Evolutionary conservation across 108 stramenopile genomes (phyloP).

Genomic region (Parietichytrium sp.): DNA sequence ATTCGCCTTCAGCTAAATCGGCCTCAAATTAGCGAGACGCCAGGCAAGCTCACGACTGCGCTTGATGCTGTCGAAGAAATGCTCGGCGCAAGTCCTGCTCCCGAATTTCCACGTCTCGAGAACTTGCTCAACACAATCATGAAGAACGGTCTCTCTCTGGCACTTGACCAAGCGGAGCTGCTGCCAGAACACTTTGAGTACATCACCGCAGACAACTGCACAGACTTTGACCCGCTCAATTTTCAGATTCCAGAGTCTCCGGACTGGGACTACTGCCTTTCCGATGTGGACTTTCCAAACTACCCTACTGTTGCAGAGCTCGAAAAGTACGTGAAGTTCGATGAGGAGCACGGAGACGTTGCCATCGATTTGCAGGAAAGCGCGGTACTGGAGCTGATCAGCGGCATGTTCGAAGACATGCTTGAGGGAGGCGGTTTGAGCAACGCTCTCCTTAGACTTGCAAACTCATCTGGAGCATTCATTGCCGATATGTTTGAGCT

Average conservation of each 20-base stretch:
- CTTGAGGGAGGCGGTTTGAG: neutral
- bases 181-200: neutral
- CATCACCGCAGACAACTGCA: neutral
- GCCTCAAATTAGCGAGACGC: neutral
- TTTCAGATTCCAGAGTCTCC: neutral
- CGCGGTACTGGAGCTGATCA: neutral
- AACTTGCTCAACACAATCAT: neutral
- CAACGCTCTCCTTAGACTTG: neutral
- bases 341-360: neutral
- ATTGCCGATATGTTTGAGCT: constrained; percentile 23
- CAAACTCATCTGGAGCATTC: neutral
- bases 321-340: neutral
- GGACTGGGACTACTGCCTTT: neutral
- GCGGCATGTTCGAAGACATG: neutral
- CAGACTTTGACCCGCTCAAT: neutral
- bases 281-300: neutral
- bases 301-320: neutral
- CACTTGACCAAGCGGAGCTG: neutral
- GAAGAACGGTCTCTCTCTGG: neutral
- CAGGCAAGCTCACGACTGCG: neutral
- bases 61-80: neutral
- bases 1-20: neutral
- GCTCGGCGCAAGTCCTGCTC: neutral
- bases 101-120: neutral
- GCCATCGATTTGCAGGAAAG: constrained; percentile 16